Conservation (phyloP, 192 early-diverging fungal genomes). For the Dissophora globulifera region DNA sequence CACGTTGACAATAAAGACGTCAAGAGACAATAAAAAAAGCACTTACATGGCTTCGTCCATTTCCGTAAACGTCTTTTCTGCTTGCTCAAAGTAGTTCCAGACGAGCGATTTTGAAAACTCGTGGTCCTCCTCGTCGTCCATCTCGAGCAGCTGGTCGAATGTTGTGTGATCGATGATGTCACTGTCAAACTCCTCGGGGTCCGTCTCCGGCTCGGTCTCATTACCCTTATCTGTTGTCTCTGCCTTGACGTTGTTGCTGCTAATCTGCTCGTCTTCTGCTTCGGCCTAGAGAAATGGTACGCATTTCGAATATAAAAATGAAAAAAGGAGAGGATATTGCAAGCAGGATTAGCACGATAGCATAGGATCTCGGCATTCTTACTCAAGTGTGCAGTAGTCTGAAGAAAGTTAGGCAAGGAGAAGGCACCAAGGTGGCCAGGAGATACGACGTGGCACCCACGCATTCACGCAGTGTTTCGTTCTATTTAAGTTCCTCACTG, state of each 20-base stretch:
- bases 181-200: constrained; percentile 18
- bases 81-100: constrained; percentile 88
- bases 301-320: no score
- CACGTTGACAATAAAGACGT: no score
- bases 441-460: no score
- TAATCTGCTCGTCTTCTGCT: constrained; percentile 12
- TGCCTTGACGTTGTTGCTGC: constrained; percentile 5
- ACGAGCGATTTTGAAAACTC: constrained; percentile 85
- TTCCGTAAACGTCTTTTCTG: constrained; percentile 82
- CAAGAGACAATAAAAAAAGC: not conserved
- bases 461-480: no score
- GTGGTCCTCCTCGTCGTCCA: constrained; percentile 94
- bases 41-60: constrained; percentile 82
- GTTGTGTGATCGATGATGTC: constrained; percentile 79
- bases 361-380: no score
- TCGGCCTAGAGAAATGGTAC: constrained; percentile 32
- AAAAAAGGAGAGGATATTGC: no score
- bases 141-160: constrained; percentile 91
- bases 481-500: no score
- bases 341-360: no score
- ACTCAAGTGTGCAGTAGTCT: no score
- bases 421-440: no score
- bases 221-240: constrained; percentile 14
- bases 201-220: constrained; percentile 26
- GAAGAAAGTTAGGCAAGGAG: no score